A percentile compares a stretch with the other conserved stretches of the same genome.
Conservation (phyloP, 768 basidiomycete species). For the Kondoa subrosea region DNA sequence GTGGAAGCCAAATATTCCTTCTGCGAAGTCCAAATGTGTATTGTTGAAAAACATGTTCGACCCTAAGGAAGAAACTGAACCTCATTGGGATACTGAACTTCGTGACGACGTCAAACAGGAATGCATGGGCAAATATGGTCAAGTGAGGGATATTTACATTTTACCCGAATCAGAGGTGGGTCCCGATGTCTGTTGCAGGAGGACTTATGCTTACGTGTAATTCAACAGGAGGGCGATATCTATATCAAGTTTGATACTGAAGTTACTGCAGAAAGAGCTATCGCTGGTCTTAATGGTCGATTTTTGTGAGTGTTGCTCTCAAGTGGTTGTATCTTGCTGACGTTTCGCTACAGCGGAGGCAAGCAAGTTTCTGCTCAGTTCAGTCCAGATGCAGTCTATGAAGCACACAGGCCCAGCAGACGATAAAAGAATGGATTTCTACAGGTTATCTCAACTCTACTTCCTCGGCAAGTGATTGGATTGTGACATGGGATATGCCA, state of each 20-base stretch:
- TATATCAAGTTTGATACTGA: slow-evolving; percentile 76
- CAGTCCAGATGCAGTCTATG: background rate
- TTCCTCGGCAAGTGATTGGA: no score
- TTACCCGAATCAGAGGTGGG: slow-evolving; percentile 82
- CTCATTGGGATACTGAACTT: slow-evolving; percentile 90
- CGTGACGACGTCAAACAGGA: slow-evolving; percentile 91
- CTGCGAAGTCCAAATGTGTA: slow-evolving; percentile 76
- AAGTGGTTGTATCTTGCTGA: background rate
- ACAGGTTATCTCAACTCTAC: background rate
- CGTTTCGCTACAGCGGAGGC: background rate
- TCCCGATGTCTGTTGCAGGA: background rate
- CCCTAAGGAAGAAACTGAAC: slow-evolving; percentile 92
- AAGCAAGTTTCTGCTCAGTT: background rate
- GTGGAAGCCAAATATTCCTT: slow-evolving; percentile 58
- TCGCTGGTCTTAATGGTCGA: slow-evolving; percentile 81
- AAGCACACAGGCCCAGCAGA: no score
- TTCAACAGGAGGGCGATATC: slow-evolving; percentile 73
- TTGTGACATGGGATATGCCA: no score
- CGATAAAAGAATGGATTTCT: no score
- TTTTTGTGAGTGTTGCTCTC: slow-evolving; percentile 45
- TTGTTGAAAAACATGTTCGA: slow-evolving; percentile 90
- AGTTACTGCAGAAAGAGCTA: slow-evolving; percentile 62
- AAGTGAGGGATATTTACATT: slow-evolving; percentile 70
- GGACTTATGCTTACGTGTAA: background rate
- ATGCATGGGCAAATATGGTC: slow-evolving; percentile 78